Evolutionary conservation across 805 yeast species (phyloP).

Genomic region (Komagataella mondaviorum): DNA sequence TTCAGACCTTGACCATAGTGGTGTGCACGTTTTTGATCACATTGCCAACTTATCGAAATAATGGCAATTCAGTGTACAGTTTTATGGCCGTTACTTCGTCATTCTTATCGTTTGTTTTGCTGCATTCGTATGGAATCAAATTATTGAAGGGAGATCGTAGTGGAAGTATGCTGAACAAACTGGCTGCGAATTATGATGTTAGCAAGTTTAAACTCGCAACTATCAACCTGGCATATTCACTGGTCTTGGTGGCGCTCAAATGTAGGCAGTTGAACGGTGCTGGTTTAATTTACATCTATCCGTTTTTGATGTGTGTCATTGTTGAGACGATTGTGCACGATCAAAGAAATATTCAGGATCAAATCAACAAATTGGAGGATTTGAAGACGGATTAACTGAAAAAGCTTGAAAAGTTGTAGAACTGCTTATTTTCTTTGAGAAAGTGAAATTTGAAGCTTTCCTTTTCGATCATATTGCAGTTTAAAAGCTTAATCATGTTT

Average conservation of each 20-base stretch:
- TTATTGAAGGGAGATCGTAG: not conserved
- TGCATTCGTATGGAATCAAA: constrained; percentile 5
- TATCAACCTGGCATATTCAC: not conserved
- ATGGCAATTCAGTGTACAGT: constrained; percentile 11
- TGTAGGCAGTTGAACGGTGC: not conserved
- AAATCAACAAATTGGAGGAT: not conserved
- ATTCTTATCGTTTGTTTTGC: constrained; percentile 7
- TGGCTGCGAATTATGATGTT: not conserved
- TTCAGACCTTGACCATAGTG: not conserved
- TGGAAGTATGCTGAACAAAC: not conserved
- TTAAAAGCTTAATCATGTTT: constrained; percentile 8
- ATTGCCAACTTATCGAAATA: constrained; percentile 13
- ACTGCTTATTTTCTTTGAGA: constrained; percentile 1
- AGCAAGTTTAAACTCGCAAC: not conserved
- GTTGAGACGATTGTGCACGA: not conserved
- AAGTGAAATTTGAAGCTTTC: constrained; percentile 11
- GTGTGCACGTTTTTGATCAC: constrained; percentile 10
- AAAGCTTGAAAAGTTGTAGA: constrained; percentile 4
- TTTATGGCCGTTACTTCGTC: constrained; percentile 11
- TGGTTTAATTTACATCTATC: not conserved
- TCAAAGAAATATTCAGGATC: not conserved
- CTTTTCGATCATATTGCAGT: constrained; percentile 12
- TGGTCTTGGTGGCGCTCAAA: not conserved
- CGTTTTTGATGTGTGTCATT: not conserved
- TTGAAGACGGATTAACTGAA: constrained; percentile 2